Base-by-base conservation (phyloP, 148 eudicot genomes). In the Silene conica region DNA sequence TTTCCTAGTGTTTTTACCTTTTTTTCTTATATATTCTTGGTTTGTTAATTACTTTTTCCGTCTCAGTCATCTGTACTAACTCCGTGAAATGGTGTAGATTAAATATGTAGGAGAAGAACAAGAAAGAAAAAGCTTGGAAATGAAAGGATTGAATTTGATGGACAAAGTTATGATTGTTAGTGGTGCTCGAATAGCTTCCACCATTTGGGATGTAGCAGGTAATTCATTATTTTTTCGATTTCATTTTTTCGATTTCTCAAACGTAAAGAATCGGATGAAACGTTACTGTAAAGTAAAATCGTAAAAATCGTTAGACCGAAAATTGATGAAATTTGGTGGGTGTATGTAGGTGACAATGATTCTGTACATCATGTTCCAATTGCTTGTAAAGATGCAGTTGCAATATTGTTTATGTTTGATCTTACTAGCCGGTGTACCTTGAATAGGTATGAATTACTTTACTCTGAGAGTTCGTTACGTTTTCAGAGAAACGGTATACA, bases 191-290 rank as follows among this genome's bases (percentile, higher is more conserved):
- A 92, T 95, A 84, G 89, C 93, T 76, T 90, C 89, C 66, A 85
- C 84, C 46, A 87, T 95, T 43, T 95, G 98, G 98, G 98, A 93
- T 80, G 98, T 93, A 0, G 97, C 87, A 84, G 98, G 98, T 93
- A 76, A 6, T 19, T 54, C 4, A 52, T 59, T 60, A 70, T 43
- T 26, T 66, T 67, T 66, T 15, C 34, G 34, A 31, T 31, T 31
- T 31, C n/a, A 70, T 43, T 26, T 66, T 67, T 66, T 15, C 34
- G 34, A 31, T 31, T 31, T 31, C n/a, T n/a, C 43, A 38, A 38
- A 38, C 8, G 43, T 38, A 38, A 38, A 38, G 55, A 11, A 50
- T 50, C 55, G 3, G 16, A 50, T 3, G 18, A 50, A 48, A 0
- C 4, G 16, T 46, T 12, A 46, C 2, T 46, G 13, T 46, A 12